Percentiles rank a stretch among this genome's conserved stretches.
phyloP scores from a whole-genome alignment of 2,329 filamentous ascomycete species.

The Hypoxylon sp. region DNA sequence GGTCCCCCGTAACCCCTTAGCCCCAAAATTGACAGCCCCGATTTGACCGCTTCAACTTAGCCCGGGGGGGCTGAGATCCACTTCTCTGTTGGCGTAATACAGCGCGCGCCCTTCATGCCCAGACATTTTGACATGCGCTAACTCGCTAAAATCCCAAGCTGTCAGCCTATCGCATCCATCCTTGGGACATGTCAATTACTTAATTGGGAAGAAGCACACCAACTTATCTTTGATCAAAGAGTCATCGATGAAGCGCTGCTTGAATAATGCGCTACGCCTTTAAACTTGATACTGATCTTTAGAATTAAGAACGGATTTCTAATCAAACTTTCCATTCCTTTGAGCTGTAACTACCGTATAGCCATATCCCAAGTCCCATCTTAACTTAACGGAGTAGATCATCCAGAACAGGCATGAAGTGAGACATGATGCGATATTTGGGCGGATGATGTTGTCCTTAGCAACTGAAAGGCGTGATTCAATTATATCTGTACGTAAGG shows the following conservation, averaged over 20 bases:
- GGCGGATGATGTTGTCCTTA: constrained; percentile 26
- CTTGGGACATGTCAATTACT: constrained; percentile 30
- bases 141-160: constrained; percentile 15
- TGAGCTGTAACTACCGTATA: neutral
- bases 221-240: constrained; percentile 36
- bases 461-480: constrained; percentile 33
- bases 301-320: constrained; percentile 8
- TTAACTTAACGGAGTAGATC: constrained; percentile 1
- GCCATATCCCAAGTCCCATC: neutral
- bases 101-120: constrained; percentile 33
- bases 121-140: constrained; percentile 39
- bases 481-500: constrained; percentile 6
- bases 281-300: constrained; percentile 3
- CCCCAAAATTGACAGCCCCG: constrained; percentile 12
- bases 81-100: constrained; percentile 6
- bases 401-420: constrained; percentile 8
- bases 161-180: constrained; percentile 35
- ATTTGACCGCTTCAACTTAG: constrained; percentile 31
- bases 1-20: neutral
- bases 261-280: constrained; percentile 4
- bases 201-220: constrained; percentile 30
- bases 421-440: constrained; percentile 33
- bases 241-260: constrained; percentile 30
- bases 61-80: constrained; percentile 20
- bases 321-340: neutral